Base-by-base conservation (phyloP, 768 basidiomycete species). In the Tricholoma bakamatsutake region DNA sequence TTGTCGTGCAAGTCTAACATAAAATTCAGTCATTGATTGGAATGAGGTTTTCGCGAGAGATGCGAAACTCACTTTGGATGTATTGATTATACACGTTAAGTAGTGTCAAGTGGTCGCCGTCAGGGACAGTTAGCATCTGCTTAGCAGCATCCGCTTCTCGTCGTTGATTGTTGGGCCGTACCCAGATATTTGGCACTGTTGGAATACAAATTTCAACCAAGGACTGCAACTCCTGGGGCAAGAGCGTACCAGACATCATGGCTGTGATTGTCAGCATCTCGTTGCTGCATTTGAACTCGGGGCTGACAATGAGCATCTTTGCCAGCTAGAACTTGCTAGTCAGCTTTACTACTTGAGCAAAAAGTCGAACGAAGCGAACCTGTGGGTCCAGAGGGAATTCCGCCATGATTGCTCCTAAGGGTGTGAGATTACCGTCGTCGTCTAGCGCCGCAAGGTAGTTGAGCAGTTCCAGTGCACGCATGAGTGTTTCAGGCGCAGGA, bases 331-430 rank as follows among this genome's bases (percentile, higher is more conserved):
- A 37, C 17, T 17, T 18, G 34, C 40, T 49, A 21, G 15, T 48
- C 53, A 30, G 28, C 17, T 59, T 51, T 53, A 56, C 31, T 12
- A 50, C 35, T 27, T 30, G 21, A 21, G 17, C 24, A n/a, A 33
- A 2, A 9, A 5, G 15, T 31, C 18, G 45, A 49, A 34, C 37
- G 40, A 34, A n/a, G 57, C 77, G 37, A 61, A 89, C 90, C 78
- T 95, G 95, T 39, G 96, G 97, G 69, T 98, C 97, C n/a, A 99
- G 80, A 11, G 96, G 97, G 77, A 98, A 98, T 62, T 98, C 93
- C 0, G 97, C 96, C 96, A 98, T 98, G 57, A 93, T 87, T 35
- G 73, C 76, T 4, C 97, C 97, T 7, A 98, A 74, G 0, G 84
- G 71, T 0, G 97, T 98, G 55, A 99, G 69, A 51, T 92, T 84